These are phyloP conservation scores for Podosphaera xanthii DNA, from an alignment of 2,329 filamentous ascomycete species.

Conservation along the genomic window DNA sequence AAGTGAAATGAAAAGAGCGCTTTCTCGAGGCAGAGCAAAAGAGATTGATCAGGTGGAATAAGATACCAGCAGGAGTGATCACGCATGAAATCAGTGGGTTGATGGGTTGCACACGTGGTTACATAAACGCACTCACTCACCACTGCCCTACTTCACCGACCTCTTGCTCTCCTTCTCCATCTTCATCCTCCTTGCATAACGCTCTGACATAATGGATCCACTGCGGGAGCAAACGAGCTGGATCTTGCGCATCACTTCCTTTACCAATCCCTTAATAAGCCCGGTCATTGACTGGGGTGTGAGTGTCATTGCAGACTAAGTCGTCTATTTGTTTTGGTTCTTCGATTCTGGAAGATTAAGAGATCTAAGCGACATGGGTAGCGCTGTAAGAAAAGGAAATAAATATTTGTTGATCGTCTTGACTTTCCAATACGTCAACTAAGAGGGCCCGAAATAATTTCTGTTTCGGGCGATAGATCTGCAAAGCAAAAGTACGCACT, in stretches of 20 bases:
- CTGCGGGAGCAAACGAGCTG: background rate
- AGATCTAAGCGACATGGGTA: background rate
- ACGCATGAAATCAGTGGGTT: too few species aligned
- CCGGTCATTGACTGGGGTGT: background rate
- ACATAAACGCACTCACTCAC: background rate
- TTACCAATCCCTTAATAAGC: background rate
- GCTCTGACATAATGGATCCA: background rate
- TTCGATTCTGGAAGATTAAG: background rate
- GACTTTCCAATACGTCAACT: background rate
- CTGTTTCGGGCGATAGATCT: background rate
- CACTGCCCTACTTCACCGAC: too few species aligned
- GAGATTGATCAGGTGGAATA: too few species aligned
- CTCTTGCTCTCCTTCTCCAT: background rate
- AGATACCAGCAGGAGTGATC: too few species aligned
- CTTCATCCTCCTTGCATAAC: background rate
- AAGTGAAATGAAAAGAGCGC: too few species aligned
- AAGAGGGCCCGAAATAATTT: background rate
- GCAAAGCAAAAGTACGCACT: background rate
- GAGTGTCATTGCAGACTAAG: background rate
- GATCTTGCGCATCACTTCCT: background rate
- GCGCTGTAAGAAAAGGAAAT: background rate
- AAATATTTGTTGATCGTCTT: background rate
- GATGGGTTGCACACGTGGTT: too few species aligned
- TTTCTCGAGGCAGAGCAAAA: too few species aligned
- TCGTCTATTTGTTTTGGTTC: background rate